These are phyloP conservation scores for Anisodus acutangulus DNA, from an alignment of 257 asterid species.

Conservation along the genomic window DNA sequence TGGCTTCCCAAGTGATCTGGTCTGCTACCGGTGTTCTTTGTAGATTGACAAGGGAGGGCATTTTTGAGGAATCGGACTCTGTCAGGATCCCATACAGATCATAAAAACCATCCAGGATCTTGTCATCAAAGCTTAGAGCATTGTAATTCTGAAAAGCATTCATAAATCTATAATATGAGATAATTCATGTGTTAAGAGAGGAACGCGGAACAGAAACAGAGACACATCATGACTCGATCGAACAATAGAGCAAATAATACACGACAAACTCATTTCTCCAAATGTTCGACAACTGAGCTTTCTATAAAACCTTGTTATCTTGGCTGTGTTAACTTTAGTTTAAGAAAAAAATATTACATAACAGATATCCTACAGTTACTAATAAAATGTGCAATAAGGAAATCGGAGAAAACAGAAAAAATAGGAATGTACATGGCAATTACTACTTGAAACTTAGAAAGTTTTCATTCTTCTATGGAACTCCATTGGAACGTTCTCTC, in stretches of 20 bases:
- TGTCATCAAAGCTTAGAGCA: slow-evolving; percentile 93
- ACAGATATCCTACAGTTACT: background rate
- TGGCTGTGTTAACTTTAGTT: background rate
- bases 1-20: slow-evolving; percentile 81
- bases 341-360: background rate
- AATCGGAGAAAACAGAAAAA: background rate
- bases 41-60: slow-evolving; percentile 92
- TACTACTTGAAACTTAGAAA: background rate
- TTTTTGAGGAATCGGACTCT: slow-evolving; percentile 69
- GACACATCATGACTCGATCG: background rate
- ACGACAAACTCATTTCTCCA: slow-evolving; percentile 6
- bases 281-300: background rate
- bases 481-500: background rate
- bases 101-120: slow-evolving; percentile 92
- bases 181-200: slow-evolving; percentile 53
- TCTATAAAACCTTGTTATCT: background rate
- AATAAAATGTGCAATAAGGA: background rate
- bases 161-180: slow-evolving; percentile 81
- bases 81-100: slow-evolving; percentile 77
- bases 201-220: slow-evolving; percentile 27
- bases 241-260: slow-evolving; percentile 18
- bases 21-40: slow-evolving; percentile 77
- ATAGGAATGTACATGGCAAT: background rate
- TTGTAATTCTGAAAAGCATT: slow-evolving; percentile 93
- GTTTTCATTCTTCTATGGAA: slow-evolving; percentile 7